phyloP scores from a whole-genome alignment of 1,284 basidiomycete genomes.

The Ganoderma multipileum region DNA sequence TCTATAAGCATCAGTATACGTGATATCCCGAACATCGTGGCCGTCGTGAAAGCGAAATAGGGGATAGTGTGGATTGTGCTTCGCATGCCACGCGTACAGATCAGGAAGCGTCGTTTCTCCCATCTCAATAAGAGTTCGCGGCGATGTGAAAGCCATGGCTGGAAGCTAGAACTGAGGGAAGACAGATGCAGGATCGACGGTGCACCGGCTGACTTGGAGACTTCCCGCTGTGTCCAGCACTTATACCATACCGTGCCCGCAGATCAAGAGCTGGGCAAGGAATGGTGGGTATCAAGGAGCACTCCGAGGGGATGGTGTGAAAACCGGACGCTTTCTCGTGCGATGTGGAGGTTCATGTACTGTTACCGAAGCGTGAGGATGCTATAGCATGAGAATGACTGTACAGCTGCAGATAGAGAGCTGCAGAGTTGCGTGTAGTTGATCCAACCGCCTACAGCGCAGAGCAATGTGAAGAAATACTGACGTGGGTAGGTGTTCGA shows the following conservation, averaged over 20 bases:
- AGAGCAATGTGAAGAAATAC: background rate
- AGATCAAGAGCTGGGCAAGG: background rate
- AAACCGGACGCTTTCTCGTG: background rate
- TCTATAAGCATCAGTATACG: constrained; percentile 36
- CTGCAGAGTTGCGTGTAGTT: background rate
- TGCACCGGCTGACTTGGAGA: background rate
- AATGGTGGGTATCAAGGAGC: background rate
- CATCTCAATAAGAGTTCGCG: background rate
- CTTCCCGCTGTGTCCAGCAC: background rate
- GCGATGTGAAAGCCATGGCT: background rate
- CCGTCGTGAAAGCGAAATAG: constrained; percentile 41
- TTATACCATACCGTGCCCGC: background rate
- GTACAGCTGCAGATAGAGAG: background rate
- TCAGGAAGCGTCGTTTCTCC: constrained; percentile 36
- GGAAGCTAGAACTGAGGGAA: background rate
- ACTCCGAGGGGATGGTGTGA: background rate
- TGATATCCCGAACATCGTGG: constrained; percentile 27
- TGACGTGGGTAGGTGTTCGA: background rate
- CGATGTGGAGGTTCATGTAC: background rate
- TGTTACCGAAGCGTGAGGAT: background rate
- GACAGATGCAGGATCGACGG: background rate
- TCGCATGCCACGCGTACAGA: constrained; percentile 43
- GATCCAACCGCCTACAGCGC: background rate
- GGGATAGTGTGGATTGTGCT: constrained; percentile 41
- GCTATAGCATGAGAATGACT: background rate